A percentile compares a stretch with the other conserved stretches of the same genome.
Conservation (phyloP, 1,284 basidiomycete species). For the Rhodotorula glutinis region DNA sequence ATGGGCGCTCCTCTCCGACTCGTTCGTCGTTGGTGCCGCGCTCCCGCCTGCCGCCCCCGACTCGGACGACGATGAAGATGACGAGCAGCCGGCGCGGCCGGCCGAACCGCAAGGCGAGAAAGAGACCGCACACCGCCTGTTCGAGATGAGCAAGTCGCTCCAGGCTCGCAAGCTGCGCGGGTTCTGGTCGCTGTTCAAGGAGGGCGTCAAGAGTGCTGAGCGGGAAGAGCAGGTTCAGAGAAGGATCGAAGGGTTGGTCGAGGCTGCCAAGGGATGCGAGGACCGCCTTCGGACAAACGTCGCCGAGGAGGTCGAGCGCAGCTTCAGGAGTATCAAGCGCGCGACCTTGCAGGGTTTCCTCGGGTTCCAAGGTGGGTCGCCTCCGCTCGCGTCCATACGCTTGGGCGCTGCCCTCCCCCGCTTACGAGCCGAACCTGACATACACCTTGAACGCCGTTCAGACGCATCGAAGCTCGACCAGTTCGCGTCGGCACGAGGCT, state of each 20-base stretch:
- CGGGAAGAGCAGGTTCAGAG: conserved; percentile 11
- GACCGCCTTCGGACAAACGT: conserved; percentile 12
- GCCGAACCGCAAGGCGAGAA: conserved; percentile 28
- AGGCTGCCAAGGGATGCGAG: conserved; percentile 26
- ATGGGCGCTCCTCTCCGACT: conserved; percentile 39
- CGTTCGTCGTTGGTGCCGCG: conserved; percentile 34
- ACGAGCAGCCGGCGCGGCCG: conserved; percentile 5
- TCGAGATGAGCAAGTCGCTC: conserved; percentile 10
- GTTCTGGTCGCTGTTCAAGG: conserved; percentile 26
- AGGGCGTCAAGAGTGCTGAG: background rate
- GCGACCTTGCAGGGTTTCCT: conserved; percentile 30
- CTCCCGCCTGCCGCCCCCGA: conserved; percentile 24
- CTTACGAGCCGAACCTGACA: background rate
- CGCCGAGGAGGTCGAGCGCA: conserved; percentile 32
- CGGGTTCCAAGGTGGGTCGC: conserved; percentile 23
- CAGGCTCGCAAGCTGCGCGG: conserved; percentile 33
- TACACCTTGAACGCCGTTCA: background rate
- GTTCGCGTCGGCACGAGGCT: conserved; percentile 12
- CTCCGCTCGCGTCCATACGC: background rate
- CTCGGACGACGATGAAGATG: conserved; percentile 31
- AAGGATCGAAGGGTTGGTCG: conserved; percentile 6
- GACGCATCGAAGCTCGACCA: conserved; percentile 10
- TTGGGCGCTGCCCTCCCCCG: background rate
- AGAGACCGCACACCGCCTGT: conserved; percentile 23
- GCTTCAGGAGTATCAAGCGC: conserved; percentile 28